Evolutionary conservation across 2,329 filamentous ascomycete species (phyloP), one percentile per base, ranked within the genome.

Genomic region (Nemania sp.): DNA sequence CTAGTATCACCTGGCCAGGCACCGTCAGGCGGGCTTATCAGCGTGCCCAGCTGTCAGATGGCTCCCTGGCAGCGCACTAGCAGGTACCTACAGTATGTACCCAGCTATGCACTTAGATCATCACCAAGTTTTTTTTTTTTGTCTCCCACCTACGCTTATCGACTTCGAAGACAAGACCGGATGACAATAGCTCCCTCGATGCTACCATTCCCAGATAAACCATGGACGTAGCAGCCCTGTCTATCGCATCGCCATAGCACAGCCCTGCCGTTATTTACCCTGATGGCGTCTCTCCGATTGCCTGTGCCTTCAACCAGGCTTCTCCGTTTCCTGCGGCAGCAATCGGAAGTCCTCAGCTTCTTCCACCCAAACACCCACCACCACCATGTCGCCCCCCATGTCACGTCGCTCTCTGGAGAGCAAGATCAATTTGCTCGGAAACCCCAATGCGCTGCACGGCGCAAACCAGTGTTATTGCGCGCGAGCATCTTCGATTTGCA

Each of bases 251-350:
- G 45, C 27, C 43, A 45, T 66, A 68, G 45, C 35, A 38, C 55
- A 51, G 20, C 55, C 2, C 41, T 47, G n/a, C 24, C 26, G 55
- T 13, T 56, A 43, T 52, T 22, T 45, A 38, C 54, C 60, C 80
- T 75, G 70, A 88, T 87, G 83, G 82, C 82, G 71, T 79, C 80
- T 68, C 73, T 84, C 74, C 80, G 79, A 70, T 73, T 77, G 47
- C 81, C 83, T 56, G 86, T 84, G 59, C 87, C 87, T 27, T 89
- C 87, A 59, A 80, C 80, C 72, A 82, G 79, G 66, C 86, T 95
- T 22, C 84, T 96, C 70, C 89, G 89, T 73, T 95, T 93, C 78
- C 85, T 96, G 70, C 89, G 89, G 72, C 87, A 84, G 62, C 92
- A 94, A 79, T 89, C 91, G 71, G 86, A 92, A 73, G 83, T 83